phyloP scores from a whole-genome alignment of 805 yeast species.

The Ogataea henricii region DNA sequence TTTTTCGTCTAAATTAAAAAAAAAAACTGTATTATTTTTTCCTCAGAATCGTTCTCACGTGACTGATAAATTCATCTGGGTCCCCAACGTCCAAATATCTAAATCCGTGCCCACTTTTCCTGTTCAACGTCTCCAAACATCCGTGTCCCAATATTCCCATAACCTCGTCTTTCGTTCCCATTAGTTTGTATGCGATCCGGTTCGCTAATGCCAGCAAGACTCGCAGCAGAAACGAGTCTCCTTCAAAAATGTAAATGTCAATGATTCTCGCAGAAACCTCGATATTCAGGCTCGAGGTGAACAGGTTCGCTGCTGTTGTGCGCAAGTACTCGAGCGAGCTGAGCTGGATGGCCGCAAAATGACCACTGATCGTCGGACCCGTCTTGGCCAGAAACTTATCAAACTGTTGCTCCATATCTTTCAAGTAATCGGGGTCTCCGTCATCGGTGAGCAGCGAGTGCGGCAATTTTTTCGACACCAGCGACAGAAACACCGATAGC shows the following conservation, averaged over 20 bases:
- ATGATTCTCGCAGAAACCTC: slow-evolving; percentile 52
- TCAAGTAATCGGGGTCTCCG: slow-evolving; percentile 30
- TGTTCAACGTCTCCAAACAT: slow-evolving; percentile 31
- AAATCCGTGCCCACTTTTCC: slow-evolving; percentile 24
- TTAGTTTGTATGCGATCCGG: slow-evolving; percentile 51
- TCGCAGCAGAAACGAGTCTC: slow-evolving; percentile 56
- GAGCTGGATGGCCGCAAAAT: slow-evolving; percentile 48
- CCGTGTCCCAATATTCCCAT: slow-evolving; percentile 40
- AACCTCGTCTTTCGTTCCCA: slow-evolving; percentile 52
- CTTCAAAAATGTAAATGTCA: slow-evolving; percentile 64
- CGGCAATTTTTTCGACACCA: slow-evolving; percentile 33
- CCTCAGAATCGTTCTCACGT: slow-evolving; percentile 42
- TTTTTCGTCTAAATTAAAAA: too few relatives aligned
- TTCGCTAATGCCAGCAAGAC: slow-evolving; percentile 54
- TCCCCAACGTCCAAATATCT: slow-evolving; percentile 51
- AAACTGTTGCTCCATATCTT: slow-evolving; percentile 47
- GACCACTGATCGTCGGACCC: slow-evolving; percentile 48
- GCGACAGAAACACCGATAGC: slow-evolving; percentile 27
- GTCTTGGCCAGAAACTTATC: slow-evolving; percentile 46
- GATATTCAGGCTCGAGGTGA: slow-evolving; percentile 46
- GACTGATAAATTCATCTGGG: slow-evolving; percentile 48
- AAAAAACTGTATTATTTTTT: slow-evolving; percentile 16
- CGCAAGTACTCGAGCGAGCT: slow-evolving; percentile 45
- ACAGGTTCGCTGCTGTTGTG: slow-evolving; percentile 45
- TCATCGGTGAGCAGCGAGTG: slow-evolving; percentile 17